A percentile compares a stretch with the other conserved stretches of the same genome.
Evolutionary conservation across 768 basidiomycete species (phyloP).

Genomic region (Tulasnella sp.): DNA sequence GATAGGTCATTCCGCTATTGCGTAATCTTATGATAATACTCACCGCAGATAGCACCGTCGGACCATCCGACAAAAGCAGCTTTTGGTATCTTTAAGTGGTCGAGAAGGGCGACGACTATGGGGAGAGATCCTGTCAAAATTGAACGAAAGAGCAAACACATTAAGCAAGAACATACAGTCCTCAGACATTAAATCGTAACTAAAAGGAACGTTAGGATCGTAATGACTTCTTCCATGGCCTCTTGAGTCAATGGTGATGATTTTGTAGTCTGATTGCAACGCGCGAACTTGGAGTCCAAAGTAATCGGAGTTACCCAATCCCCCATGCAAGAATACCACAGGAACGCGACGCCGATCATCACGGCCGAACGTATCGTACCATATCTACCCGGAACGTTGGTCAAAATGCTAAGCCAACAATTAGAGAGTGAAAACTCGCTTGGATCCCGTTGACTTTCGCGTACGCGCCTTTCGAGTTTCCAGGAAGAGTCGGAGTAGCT

Average conservation of each 20-base stretch:
- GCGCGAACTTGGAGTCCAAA: background rate
- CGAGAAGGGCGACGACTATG: background rate
- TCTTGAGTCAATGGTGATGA: conserved; percentile 1
- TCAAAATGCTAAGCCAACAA: too few relatives aligned
- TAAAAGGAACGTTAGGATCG: background rate
- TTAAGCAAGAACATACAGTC: background rate
- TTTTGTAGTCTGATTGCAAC: background rate
- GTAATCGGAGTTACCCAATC: conserved; percentile 7
- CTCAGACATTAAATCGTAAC: conserved; percentile 5
- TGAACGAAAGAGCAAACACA: too few relatives aligned
- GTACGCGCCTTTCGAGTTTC: too few relatives aligned
- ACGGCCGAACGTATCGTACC: too few relatives aligned
- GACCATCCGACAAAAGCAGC: conserved; percentile 7
- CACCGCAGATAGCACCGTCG: conserved; percentile 1
- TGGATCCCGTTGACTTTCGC: too few relatives aligned
- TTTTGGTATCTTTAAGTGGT: background rate
- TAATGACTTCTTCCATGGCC: conserved; percentile 5
- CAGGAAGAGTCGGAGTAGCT: too few relatives aligned
- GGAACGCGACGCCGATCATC: too few relatives aligned
- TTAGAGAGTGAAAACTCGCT: too few relatives aligned
- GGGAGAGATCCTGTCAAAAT: background rate
- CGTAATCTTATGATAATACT: background rate
- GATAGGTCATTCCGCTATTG: background rate
- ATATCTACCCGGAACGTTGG: too few relatives aligned
- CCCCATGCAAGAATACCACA: conserved; percentile 8